Evolutionary conservation across 1,139 yeast species (phyloP).

Genomic region (Yamadazyma oceani): DNA sequence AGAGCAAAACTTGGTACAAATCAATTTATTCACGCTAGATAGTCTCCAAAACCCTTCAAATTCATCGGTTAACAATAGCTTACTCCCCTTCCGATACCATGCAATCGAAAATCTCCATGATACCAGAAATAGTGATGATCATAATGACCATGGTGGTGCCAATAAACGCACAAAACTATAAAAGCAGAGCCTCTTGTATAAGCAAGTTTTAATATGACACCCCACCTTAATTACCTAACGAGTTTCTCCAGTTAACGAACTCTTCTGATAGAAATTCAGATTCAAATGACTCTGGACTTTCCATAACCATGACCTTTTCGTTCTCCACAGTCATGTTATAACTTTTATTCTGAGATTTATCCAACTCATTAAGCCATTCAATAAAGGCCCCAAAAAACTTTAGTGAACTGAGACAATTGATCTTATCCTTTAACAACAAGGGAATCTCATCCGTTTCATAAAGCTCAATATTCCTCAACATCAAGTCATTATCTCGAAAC

Average conservation of each 20-base stretch:
- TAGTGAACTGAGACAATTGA: slow-evolving; percentile 72
- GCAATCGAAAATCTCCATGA: too few species aligned
- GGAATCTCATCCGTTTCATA: slow-evolving; percentile 82
- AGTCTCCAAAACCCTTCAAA: neutral
- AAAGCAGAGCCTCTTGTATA: too few species aligned
- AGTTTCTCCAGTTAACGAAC: slow-evolving; percentile 15
- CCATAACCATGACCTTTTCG: slow-evolving; percentile 10
- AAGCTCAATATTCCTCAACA: slow-evolving; percentile 67
- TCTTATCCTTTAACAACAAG: slow-evolving; percentile 52
- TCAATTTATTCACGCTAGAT: slow-evolving; percentile 2
- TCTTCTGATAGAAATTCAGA: slow-evolving; percentile 15
- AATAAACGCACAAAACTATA: too few species aligned
- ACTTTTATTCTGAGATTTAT: slow-evolving; percentile 25
- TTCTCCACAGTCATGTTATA: slow-evolving; percentile 11
- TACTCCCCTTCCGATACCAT: too few species aligned
- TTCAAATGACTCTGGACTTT: slow-evolving; percentile 11
- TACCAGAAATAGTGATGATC: too few species aligned
- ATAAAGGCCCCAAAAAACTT: slow-evolving; percentile 84
- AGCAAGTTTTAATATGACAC: too few species aligned
- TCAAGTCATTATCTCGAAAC: slow-evolving; percentile 72
- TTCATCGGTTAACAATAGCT: too few species aligned
- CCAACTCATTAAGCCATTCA: slow-evolving; percentile 70
- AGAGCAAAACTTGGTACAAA: slow-evolving; percentile 6
- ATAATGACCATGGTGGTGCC: too few species aligned
- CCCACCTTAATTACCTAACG: too few species aligned